These are phyloP conservation scores for Ophiostoma tasmaniense DNA, from an alignment of 2,329 filamentous ascomycete genomes.

Conservation along the genomic window DNA sequence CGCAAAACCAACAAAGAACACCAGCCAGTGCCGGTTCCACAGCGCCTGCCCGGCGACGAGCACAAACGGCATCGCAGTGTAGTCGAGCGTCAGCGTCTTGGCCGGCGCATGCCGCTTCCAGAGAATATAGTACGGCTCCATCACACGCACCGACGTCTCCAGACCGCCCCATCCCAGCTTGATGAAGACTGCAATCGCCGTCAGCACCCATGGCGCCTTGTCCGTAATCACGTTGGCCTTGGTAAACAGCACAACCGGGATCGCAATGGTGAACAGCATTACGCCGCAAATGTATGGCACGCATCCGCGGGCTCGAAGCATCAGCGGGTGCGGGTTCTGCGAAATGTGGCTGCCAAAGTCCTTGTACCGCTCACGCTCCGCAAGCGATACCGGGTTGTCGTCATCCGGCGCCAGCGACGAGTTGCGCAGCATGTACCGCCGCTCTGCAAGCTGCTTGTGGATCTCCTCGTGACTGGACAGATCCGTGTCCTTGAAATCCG, in stretches of 20 bases:
- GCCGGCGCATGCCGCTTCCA: conserved; percentile 56
- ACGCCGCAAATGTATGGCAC: conserved; percentile 54
- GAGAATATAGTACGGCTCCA: conserved; percentile 67
- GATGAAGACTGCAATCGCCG: conserved; percentile 54
- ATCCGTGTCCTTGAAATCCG: conserved; percentile 66
- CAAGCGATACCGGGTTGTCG: conserved; percentile 34
- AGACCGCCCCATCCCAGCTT: conserved; percentile 62
- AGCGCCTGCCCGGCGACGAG: conserved; percentile 55
- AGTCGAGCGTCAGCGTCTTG: conserved; percentile 60
- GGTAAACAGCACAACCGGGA: conserved; percentile 57
- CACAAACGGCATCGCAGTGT: conserved; percentile 62
- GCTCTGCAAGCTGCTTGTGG: conserved; percentile 56
- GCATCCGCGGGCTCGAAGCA: conserved; percentile 53
- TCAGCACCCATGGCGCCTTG: conserved; percentile 57
- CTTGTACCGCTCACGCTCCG: conserved; percentile 37
- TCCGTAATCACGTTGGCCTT: conserved; percentile 47
- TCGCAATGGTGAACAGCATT: conserved; percentile 45
- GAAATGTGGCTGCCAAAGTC: conserved; percentile 37
- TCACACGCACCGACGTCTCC: conserved; percentile 61
- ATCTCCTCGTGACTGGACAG: conserved; percentile 58
- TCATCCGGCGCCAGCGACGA: conserved; percentile 60
- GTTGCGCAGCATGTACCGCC: conserved; percentile 62
- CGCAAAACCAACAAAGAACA: conserved; percentile 61
- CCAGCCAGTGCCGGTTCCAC: conserved; percentile 54
- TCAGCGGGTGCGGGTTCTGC: conserved; percentile 59